These are phyloP conservation scores for Raffaelea albimanens DNA, from an alignment of 2,329 filamentous ascomycete species.

Conservation along the genomic window DNA sequence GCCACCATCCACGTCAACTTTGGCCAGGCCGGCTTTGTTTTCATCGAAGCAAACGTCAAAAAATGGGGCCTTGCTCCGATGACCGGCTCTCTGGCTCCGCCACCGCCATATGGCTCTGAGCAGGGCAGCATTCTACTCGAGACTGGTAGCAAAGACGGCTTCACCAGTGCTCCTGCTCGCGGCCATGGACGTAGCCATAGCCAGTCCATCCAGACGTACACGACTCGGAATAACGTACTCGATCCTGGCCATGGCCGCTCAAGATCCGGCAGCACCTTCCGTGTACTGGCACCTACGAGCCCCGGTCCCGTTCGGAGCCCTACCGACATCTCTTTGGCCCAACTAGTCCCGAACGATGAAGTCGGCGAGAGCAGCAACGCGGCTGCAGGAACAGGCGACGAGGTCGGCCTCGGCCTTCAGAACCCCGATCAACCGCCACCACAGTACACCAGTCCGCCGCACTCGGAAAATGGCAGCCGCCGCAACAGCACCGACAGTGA, in stretches of 20 bases:
- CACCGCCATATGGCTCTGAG: conserved; percentile 92
- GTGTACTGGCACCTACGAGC: conserved; percentile 67
- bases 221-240: conserved; percentile 27
- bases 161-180: conserved; percentile 28
- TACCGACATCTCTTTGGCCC: conserved; percentile 90
- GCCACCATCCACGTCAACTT: conserved; percentile 94
- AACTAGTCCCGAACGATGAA: conserved; percentile 63
- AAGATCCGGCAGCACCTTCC: conserved; percentile 62
- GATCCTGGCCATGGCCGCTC: conserved; percentile 62
- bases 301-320: conserved; percentile 84
- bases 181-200: conserved; percentile 34
- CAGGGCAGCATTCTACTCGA: conserved; percentile 94
- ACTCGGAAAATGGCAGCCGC: conserved; percentile 47
- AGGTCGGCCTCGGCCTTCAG: neutral
- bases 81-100: conserved; percentile 88
- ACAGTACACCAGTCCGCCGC: conserved; percentile 58
- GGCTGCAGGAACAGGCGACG: conserved; percentile 15
- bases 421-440: conserved; percentile 57
- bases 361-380: conserved; percentile 55
- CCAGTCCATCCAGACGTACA: conserved; percentile 36
- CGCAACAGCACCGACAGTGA: conserved; percentile 51
- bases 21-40: conserved; percentile 94
- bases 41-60: conserved; percentile 98
- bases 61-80: conserved; percentile 97
- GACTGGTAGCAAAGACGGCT: conserved; percentile 60